These are phyloP conservation scores for Ustilago bromivora DNA, from an alignment of 1,284 basidiomycete species.

Conservation along the genomic window DNA sequence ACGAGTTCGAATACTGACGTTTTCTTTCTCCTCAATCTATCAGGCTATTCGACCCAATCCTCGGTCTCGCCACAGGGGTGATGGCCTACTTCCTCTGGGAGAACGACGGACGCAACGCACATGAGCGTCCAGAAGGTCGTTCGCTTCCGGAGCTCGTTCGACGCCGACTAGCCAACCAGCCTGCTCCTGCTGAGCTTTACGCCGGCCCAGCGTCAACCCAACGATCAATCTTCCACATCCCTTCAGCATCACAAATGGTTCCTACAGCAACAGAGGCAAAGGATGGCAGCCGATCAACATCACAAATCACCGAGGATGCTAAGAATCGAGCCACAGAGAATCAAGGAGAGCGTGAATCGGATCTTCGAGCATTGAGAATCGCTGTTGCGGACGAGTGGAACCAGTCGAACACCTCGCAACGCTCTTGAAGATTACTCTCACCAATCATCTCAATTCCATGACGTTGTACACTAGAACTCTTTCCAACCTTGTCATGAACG, in stretches of 20 bases:
- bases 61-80: constrained; percentile 63
- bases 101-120: constrained; percentile 59
- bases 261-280: background rate
- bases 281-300: constrained; percentile 15
- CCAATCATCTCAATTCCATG: background rate
- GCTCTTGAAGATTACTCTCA: background rate
- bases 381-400: constrained; percentile 44
- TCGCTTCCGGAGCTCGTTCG: constrained; percentile 52
- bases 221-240: constrained; percentile 42
- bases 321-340: constrained; percentile 22
- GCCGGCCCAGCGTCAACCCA: constrained; percentile 32
- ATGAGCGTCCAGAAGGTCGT: constrained; percentile 54
- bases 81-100: constrained; percentile 67
- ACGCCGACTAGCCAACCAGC: constrained; percentile 35
- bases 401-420: constrained; percentile 20
- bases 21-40: background rate
- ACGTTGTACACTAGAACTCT: background rate
- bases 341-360: constrained; percentile 25
- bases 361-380: constrained; percentile 30
- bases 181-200: constrained; percentile 29
- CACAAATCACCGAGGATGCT: constrained; percentile 28
- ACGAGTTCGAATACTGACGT: background rate
- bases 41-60: constrained; percentile 58
- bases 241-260: constrained; percentile 26
- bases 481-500: background rate